These are phyloP conservation scores for Fagopyrum homotropicum DNA, from an alignment of 148 eudicot genomes.

Conservation along the genomic window DNA sequence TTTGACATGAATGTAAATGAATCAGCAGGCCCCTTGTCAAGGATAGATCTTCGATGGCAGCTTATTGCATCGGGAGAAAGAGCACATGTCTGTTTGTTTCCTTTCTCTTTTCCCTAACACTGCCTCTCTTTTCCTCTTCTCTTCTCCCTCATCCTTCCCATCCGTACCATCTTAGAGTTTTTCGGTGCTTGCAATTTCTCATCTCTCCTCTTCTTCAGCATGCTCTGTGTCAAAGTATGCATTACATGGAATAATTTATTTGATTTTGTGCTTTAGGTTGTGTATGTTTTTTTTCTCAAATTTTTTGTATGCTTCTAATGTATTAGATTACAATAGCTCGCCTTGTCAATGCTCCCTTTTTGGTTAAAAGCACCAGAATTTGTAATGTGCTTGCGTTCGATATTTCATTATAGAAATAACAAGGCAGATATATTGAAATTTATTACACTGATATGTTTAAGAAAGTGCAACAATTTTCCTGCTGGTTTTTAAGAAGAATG, in stretches of 20 bases:
- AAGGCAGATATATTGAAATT: not conserved
- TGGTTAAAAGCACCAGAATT: not conserved
- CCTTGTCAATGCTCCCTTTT: not conserved
- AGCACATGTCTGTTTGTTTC: constrained; percentile 99
- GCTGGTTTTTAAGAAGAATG: no score
- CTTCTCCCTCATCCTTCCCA: constrained; percentile 56
- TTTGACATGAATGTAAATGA: constrained; percentile 88
- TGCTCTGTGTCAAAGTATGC: not conserved
- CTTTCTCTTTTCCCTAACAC: constrained; percentile 97
- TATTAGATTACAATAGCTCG: constrained; percentile 1
- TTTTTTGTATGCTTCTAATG: not conserved
- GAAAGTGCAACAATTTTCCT: not conserved
- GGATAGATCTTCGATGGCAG: constrained; percentile 98
- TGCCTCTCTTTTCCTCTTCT: constrained; percentile 70
- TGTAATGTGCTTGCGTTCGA: not conserved
- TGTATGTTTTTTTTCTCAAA: not conserved
- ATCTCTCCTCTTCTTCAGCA: constrained; percentile 16
- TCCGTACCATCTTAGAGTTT: constrained; percentile 43
- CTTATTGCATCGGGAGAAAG: constrained; percentile 93
- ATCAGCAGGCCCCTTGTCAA: constrained; percentile 94
- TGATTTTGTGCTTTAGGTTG: not conserved
- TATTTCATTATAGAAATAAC: not conserved
- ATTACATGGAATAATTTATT: not conserved
- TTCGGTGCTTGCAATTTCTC: constrained; percentile 28
- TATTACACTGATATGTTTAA: not conserved